phyloP scores from a whole-genome alignment of 768 basidiomycete species.

The Mycena metata region DNA sequence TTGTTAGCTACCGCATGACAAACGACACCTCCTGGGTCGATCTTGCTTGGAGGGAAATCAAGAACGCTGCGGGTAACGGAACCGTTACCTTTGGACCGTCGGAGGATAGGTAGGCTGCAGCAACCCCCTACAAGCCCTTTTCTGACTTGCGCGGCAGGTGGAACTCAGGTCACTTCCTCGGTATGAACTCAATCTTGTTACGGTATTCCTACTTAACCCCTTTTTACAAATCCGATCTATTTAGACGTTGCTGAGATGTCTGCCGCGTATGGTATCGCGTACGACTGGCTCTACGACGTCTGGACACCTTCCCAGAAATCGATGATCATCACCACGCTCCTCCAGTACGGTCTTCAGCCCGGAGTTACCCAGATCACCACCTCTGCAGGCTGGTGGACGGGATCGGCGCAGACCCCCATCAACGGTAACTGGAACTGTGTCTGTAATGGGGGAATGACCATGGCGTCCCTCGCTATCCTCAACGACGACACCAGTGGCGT shows the following conservation, averaged over 20 bases:
- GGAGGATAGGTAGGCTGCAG: slow-evolving; percentile 74
- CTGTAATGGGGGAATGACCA: slow-evolving; percentile 90
- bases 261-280: slow-evolving; percentile 91
- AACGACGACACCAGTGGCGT: slow-evolving; percentile 84
- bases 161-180: slow-evolving; percentile 81
- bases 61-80: slow-evolving; percentile 85
- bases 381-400: slow-evolving; percentile 81
- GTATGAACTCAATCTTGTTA: no score
- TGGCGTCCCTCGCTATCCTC: slow-evolving; percentile 92
- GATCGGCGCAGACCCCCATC: slow-evolving; percentile 53
- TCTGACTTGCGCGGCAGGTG: no score
- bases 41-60: slow-evolving; percentile 85
- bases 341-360: slow-evolving; percentile 80
- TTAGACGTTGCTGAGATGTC: slow-evolving; percentile 89
- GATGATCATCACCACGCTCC: slow-evolving; percentile 77
- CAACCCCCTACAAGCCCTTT: no score
- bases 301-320: slow-evolving; percentile 81
- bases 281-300: slow-evolving; percentile 95
- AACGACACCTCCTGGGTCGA: slow-evolving; percentile 95
- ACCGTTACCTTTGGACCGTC: slow-evolving; percentile 76
- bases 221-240: no score
- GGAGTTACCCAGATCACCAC: slow-evolving; percentile 70
- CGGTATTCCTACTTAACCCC: no score
- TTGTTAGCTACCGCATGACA: slow-evolving; percentile 76
- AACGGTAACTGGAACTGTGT: slow-evolving; percentile 99